Conservation (phyloP, 345 rosid species). For the Bretschneidera sinensis region DNA sequence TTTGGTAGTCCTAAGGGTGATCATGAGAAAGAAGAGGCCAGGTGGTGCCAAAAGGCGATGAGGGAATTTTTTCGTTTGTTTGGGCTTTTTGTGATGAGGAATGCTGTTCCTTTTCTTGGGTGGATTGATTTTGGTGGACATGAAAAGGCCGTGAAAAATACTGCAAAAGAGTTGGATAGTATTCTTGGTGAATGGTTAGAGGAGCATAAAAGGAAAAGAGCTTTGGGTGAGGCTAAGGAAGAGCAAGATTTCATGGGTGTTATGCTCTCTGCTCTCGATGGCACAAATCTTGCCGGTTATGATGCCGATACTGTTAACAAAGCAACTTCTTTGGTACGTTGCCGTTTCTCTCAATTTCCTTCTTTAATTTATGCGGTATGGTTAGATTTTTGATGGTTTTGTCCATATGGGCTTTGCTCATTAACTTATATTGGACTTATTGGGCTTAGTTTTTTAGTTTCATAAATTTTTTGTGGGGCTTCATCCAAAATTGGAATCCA, state of each 20-base stretch:
- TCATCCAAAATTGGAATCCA: too few species aligned
- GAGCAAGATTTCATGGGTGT: conserved; percentile 32
- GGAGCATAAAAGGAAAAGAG: conserved; percentile 33
- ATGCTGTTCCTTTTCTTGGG: conserved; percentile 33
- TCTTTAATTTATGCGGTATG: too few species aligned
- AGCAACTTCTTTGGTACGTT: conserved; percentile 27
- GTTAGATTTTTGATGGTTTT: too few species aligned
- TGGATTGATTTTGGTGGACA: conserved; percentile 36
- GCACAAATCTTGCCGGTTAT: too few species aligned
- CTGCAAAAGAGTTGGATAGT: conserved; percentile 27
- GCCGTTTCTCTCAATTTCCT: too few species aligned
- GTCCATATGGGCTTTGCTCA: too few species aligned
- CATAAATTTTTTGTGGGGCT: too few species aligned
- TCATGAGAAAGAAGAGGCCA: too few species aligned
- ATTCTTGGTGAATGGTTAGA: conserved; percentile 28
- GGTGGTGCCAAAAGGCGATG: conserved; percentile 10
- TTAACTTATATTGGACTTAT: too few species aligned
- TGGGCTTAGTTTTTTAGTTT: too few species aligned
- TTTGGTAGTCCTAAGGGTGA: conserved; percentile 1
- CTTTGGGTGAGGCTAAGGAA: background rate
- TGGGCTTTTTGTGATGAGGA: conserved; percentile 27
- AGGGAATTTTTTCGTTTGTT: conserved; percentile 21
- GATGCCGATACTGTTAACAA: conserved; percentile 19
- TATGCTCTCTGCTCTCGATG: too few species aligned
- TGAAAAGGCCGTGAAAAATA: conserved; percentile 31